Evolutionary conservation across 345 rosid species (phyloP).

Genomic region (Heritiera fomes): DNA sequence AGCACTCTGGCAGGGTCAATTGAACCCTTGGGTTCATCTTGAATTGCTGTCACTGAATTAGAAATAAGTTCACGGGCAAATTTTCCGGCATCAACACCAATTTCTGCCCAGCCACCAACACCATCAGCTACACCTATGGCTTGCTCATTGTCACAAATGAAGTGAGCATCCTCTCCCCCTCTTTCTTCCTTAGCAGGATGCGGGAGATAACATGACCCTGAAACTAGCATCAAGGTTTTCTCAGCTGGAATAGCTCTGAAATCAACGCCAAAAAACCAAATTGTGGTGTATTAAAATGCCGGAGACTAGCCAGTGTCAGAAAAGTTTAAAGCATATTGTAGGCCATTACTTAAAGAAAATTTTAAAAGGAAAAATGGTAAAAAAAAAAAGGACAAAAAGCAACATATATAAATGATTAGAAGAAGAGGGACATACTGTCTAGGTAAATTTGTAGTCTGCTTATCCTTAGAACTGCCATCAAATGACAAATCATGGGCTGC

Average conservation of each 20-base stretch:
- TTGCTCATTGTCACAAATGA: slow-evolving; percentile 72
- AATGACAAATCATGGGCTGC: slow-evolving; percentile 64
- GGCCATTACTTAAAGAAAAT: not conserved
- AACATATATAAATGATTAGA: slow-evolving; percentile 5
- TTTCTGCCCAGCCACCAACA: slow-evolving; percentile 99
- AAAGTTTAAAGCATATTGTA: not conserved
- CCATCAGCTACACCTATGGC: slow-evolving; percentile 98
- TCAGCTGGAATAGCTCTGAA: slow-evolving; percentile 41
- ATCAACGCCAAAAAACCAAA: slow-evolving; percentile 25
- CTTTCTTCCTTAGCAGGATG: slow-evolving; percentile 94
- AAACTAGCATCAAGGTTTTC: slow-evolving; percentile 64
- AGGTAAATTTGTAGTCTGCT: slow-evolving; percentile 41
- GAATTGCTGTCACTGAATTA: slow-evolving; percentile 72
- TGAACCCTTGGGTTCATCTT: slow-evolving; percentile 61
- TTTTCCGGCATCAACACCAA: slow-evolving; percentile 79
- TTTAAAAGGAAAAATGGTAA: not conserved
- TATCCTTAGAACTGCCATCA: slow-evolving; percentile 54
- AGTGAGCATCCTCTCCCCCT: slow-evolving; percentile 99
- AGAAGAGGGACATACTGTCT: slow-evolving; percentile 48
- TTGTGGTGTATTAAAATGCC: not conserved
- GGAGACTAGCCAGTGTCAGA: not conserved
- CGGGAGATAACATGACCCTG: slow-evolving; percentile 81
- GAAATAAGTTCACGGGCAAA: slow-evolving; percentile 89
- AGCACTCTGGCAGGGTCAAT: slow-evolving; percentile 76
- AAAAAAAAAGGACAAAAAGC: not conserved